phyloP scores from a whole-genome alignment of 2,329 filamentous ascomycete genomes.

The Zopfia rhizophila region DNA sequence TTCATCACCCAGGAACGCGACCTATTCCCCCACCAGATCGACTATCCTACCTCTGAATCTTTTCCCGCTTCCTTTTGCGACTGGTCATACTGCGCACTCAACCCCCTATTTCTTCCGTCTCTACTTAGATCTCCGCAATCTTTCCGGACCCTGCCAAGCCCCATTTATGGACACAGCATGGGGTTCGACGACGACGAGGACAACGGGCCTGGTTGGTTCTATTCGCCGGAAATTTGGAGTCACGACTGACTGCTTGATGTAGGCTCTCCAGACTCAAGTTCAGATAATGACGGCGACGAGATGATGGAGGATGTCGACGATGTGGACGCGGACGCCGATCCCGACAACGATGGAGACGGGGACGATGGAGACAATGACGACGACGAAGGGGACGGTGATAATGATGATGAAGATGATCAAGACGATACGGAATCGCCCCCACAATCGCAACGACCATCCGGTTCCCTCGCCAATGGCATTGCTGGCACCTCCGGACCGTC shows the following conservation, averaged over 20 bases:
- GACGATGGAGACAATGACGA: conserved; percentile 54
- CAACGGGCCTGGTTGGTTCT: conserved; percentile 48
- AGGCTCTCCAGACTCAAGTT: conserved; percentile 51
- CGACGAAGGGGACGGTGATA: conserved; percentile 53
- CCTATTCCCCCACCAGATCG: too few relatives aligned
- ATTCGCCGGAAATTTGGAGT: background rate
- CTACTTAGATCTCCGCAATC: too few relatives aligned
- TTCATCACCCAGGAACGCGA: too few relatives aligned
- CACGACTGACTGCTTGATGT: conserved; percentile 31
- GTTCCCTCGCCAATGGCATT: conserved; percentile 40
- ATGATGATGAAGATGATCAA: conserved; percentile 56
- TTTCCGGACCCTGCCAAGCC: too few relatives aligned
- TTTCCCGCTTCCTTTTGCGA: too few relatives aligned
- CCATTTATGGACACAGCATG: conserved; percentile 31
- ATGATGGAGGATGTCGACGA: conserved; percentile 55
- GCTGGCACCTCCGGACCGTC: conserved; percentile 30
- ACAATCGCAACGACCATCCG: conserved; percentile 46
- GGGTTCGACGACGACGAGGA: conserved; percentile 61
- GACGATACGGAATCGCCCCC: conserved; percentile 59
- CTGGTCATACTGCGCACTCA: too few relatives aligned
- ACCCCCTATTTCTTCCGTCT: too few relatives aligned
- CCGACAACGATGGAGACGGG: conserved; percentile 46
- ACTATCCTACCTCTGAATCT: too few relatives aligned
- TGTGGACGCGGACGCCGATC: conserved; percentile 52
- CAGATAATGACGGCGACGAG: conserved; percentile 57